Base-by-base conservation (phyloP, 805 yeast genomes). In the Priceomyces fermenticarens region DNA sequence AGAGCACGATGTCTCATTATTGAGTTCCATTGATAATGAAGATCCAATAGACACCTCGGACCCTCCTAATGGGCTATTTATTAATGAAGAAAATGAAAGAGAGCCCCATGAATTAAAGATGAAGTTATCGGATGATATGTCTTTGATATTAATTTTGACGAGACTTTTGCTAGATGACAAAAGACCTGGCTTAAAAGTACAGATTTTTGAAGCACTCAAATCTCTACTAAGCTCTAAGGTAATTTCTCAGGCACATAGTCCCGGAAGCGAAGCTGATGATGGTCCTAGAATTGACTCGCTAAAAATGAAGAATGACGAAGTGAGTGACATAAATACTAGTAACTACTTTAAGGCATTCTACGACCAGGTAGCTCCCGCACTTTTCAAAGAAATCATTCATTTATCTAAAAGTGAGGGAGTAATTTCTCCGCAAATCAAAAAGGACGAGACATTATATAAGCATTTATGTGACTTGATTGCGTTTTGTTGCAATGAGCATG, bases 171-270 rank as follows among this genome's bases (percentile, higher is more conserved):
- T 81, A 2, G 72, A 76, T 14, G 95, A 85, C 44, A 65, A 70
- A 9, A 81, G 81, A 47, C 76, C 82, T 4, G 95, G 95, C 0
- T 62, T 89, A 38, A 82, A 85, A 54, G 78, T 85, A 5, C 97
- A 89, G 58, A 85, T 90, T 0, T 81, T 78, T 47, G 97, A 89
- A 61, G 95, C 96, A 1, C 62, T 90, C 36, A 82, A 82, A 55
- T 80, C 82, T 2, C 61, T 90, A 27, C 67, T 90, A 10, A 90
- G 85, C 53, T 82, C 87, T 1, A 65, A 61, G 42, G 62, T 63
- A 12, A 68, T 66, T 3, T 63, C 52, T 10, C 49, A 43, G 32
- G 42, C 49, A 12, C 30, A 31, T 10, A 32, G 14, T 26, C 30
- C 36, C n/a, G 42, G 27, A 35, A 40, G 28, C 30, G 48, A 35